A percentile compares a stretch with the other conserved stretches of the same genome.
Evolutionary conservation across 345 rosid genomes (phyloP).

Genomic region (Boechera divaricarpa): DNA sequence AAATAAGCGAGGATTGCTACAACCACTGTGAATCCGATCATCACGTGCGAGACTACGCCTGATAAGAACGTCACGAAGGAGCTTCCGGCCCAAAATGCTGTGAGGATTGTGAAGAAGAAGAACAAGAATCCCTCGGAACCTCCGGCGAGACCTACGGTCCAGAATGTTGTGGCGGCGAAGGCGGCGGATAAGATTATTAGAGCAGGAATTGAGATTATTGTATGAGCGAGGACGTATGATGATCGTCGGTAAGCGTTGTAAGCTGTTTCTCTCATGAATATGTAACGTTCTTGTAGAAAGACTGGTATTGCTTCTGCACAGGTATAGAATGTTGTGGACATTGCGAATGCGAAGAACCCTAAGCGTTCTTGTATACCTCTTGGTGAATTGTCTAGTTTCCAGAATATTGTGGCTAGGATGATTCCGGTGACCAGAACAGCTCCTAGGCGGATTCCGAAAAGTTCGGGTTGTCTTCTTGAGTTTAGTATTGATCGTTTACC

Average conservation of each 20-base stretch:
- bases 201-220: constrained; percentile 72
- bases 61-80: constrained; percentile 89
- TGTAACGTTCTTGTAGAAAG: constrained; percentile 88
- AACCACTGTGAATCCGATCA: constrained; percentile 83
- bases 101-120: constrained; percentile 69
- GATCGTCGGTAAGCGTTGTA: constrained; percentile 88
- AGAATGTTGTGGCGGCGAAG: constrained; percentile 76
- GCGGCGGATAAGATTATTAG: constrained; percentile 62
- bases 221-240: constrained; percentile 85
- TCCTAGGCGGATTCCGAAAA: constrained; percentile 75
- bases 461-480: constrained; percentile 83
- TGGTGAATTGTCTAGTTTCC: constrained; percentile 81
- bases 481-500: constrained; percentile 66
- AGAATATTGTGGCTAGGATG: constrained; percentile 80
- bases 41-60: constrained; percentile 82
- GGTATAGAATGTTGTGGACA: constrained; percentile 91
- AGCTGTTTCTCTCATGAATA: constrained; percentile 97
- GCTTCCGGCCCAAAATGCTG: constrained; percentile 92
- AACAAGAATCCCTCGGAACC: constrained; percentile 70
- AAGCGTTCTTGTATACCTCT: constrained; percentile 86
- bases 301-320: constrained; percentile 92
- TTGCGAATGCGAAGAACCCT: constrained; percentile 92
- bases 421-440: constrained; percentile 79
- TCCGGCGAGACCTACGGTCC: constrained; percentile 79
- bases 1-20: constrained; percentile 84